Evolutionary conservation across 1,284 basidiomycete species (phyloP).

Genomic region (Stygiomarasmius scandens): DNA sequence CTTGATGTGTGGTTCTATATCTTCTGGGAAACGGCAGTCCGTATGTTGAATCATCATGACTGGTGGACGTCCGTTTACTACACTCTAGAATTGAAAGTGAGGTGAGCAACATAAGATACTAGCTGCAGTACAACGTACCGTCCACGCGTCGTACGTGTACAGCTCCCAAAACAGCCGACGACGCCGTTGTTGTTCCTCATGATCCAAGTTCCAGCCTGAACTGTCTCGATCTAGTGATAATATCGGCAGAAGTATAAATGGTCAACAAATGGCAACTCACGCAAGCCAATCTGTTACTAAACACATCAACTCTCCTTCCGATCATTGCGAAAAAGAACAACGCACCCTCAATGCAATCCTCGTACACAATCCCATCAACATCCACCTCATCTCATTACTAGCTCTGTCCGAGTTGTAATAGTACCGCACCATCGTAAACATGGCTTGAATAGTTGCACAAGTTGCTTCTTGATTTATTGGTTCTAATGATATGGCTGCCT

Average conservation of each 20-base stretch:
- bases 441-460: constrained; percentile 47
- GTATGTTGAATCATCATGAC: constrained; percentile 46
- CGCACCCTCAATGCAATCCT: constrained; percentile 49
- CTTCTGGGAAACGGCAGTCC: constrained; percentile 55
- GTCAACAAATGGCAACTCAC: constrained; percentile 34
- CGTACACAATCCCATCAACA: constrained; percentile 46
- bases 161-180: constrained; percentile 60
- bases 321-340: constrained; percentile 8
- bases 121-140: constrained; percentile 37
- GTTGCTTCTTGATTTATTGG: constrained; percentile 47
- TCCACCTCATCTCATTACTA: constrained; percentile 49
- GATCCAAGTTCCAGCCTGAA: constrained; percentile 49
- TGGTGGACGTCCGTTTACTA: constrained; percentile 51
- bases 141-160: constrained; percentile 52
- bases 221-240: constrained; percentile 51
- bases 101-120: neutral
- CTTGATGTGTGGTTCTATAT: constrained; percentile 34
- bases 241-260: neutral
- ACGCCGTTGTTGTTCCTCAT: constrained; percentile 50
- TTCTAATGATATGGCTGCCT: constrained; percentile 48
- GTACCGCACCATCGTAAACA: constrained; percentile 48
- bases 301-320: neutral
- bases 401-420: constrained; percentile 46
- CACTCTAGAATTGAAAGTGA: constrained; percentile 33
- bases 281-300: constrained; percentile 47